These are phyloP conservation scores for Iris macrosiphon DNA, from an alignment of 106 monocot species.

Conservation along the genomic window DNA sequence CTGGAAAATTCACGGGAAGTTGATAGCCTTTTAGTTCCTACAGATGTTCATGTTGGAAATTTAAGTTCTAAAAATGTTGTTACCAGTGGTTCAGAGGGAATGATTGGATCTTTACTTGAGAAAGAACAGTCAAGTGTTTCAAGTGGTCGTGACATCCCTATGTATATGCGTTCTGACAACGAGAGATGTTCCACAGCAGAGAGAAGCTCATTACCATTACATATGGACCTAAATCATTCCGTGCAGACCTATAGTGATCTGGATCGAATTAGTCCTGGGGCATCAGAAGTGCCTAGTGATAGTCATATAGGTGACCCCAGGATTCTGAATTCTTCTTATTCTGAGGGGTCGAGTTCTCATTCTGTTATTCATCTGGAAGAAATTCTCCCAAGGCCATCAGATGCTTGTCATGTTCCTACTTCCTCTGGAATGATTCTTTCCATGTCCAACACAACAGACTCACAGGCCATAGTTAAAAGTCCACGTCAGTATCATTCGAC, in stretches of 20 bases:
- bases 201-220: constrained; percentile 9
- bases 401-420: not conserved
- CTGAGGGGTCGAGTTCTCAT: constrained; percentile 4
- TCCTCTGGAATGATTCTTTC: not conserved
- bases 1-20: constrained; percentile 5
- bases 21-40: constrained; percentile 4
- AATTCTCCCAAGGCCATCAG: constrained; percentile 5
- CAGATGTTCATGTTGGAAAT: constrained; percentile 8
- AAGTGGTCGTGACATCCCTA: not conserved
- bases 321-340: not conserved
- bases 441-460: constrained; percentile 6
- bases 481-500: not conserved
- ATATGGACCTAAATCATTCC: constrained; percentile 22
- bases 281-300: constrained; percentile 8
- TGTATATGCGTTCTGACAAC: constrained; percentile 6
- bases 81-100: constrained; percentile 1
- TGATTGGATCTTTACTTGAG: not conserved
- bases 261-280: not conserved
- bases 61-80: constrained; percentile 2
- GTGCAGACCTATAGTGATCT: constrained; percentile 7
- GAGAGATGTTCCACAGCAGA: no score
- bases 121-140: constrained; percentile 12
- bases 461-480: constrained; percentile 8
- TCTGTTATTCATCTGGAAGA: constrained; percentile 9
- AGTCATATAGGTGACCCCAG: constrained; percentile 3